Base-by-base conservation (phyloP, 257 asterid genomes). In the Nicotiana tabacum region DNA sequence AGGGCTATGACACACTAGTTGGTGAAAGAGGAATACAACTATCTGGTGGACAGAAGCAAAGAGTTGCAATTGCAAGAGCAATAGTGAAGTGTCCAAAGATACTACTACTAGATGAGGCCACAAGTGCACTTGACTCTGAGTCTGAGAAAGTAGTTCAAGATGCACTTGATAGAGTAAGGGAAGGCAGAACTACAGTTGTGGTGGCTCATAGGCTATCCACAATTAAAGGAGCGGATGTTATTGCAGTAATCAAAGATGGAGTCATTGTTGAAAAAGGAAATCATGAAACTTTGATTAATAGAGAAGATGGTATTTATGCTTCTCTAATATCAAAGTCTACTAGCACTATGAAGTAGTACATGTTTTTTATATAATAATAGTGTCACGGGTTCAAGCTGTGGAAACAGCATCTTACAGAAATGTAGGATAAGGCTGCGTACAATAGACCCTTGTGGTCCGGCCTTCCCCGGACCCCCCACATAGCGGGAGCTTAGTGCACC, bases 161-260 rank as follows among this genome's bases (percentile, higher is more conserved):
- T 48, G 91, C 92, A 0, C 79, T 90, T 17, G 90, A 91, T 39
- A 85, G 82, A 24, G 95, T 88, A 33, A 82, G 81, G 84, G 86
- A 83, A 77, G 86, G 81, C 66, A 30, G 93, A 82, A 90, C 93
- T 78, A 91, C 93, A 37, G 17, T 90, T 17, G 90, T 91, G 53
- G 93, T 91, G 86, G 93, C 95, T 21, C 95, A 91, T 72, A 80
- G 95, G 70, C 86, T 91, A 5, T 89, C 95, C 1, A 91, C 95
- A 2, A 90, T 91, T 76, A 87, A 82, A 85, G 86, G 89, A 65
- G 93, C 89, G 3, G 90, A 91, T 82, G 32, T 86, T 13, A 91
- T 91, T 66, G 92, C 68, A 21, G 95, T 90, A 0, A 16, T 91
- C 4, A 85, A 76, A 74, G 68, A 89, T 82, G 95, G 95, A 67